phyloP scores from a whole-genome alignment of 345 rosid species.

The Gossypium australe region DNA sequence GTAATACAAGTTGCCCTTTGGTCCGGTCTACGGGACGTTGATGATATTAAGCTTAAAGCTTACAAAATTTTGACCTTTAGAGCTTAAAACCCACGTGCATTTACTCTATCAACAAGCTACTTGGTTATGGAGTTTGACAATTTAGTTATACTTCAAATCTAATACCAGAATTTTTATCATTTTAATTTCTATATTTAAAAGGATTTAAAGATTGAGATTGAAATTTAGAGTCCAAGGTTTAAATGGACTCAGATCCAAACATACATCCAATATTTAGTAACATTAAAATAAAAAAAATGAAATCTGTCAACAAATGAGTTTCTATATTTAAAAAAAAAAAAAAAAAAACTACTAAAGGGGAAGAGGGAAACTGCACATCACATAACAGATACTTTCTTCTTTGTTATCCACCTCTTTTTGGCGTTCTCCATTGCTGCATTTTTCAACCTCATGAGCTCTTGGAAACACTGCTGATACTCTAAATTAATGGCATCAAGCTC shows the following conservation, averaged over 20 bases:
- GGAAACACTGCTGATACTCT: conserved; percentile 49
- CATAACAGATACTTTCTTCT: conserved; percentile 34
- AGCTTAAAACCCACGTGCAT: not conserved
- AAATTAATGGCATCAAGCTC: conserved; percentile 50
- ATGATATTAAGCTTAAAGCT: not conserved
- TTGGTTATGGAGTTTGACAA: no score
- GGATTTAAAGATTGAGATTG: not conserved
- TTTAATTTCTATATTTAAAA: no score
- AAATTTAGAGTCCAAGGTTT: not conserved
- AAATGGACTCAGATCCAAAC: not conserved
- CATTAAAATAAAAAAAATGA: conserved; percentile 9
- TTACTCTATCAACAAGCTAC: not conserved
- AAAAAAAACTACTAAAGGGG: not conserved
- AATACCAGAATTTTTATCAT: no score
- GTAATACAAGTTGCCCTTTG: not conserved
- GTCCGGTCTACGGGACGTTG: not conserved
- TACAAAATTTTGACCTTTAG: no score
- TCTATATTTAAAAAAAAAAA: not conserved
- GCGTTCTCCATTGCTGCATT: conserved; percentile 62
- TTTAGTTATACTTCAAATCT: no score
- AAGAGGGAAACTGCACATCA: conserved; percentile 7
- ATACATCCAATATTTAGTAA: not conserved
- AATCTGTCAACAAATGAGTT: not conserved
- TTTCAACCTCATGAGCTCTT: conserved; percentile 52
- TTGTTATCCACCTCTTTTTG: conserved; percentile 54